Percentiles rank a stretch among this genome's conserved stretches.
These are phyloP conservation scores for Hortiboletus campestris DNA, from an alignment of 768 basidiomycete genomes.

Conservation along the genomic window DNA sequence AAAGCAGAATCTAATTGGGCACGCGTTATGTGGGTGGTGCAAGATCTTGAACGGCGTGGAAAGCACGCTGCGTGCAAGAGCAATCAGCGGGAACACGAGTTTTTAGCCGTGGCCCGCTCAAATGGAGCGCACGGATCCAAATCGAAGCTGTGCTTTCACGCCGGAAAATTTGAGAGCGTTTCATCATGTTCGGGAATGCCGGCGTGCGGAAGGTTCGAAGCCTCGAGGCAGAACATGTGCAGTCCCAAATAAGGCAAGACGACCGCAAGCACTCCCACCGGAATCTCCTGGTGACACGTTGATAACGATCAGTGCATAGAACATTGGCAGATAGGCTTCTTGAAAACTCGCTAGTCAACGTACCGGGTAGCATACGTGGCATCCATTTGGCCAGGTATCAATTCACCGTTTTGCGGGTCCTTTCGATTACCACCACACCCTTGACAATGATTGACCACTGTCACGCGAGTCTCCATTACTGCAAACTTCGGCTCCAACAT, in stretches of 20 bases:
- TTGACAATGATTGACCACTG: background rate
- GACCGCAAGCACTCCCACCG: background rate
- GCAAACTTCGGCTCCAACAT: slow-evolving; percentile 20
- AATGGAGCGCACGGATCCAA: slow-evolving; percentile 20
- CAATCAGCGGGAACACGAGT: slow-evolving; percentile 28
- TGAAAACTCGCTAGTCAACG: background rate
- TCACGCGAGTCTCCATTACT: slow-evolving; percentile 38
- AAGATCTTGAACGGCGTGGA: slow-evolving; percentile 29
- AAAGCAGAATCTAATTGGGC: slow-evolving; percentile 21
- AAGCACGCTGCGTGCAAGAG: slow-evolving; percentile 22
- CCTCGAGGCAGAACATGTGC: slow-evolving; percentile 28
- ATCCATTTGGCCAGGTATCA: too few species aligned
- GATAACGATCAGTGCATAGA: too few species aligned
- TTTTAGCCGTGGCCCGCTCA: slow-evolving; percentile 21
- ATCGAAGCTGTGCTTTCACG: slow-evolving; percentile 21
- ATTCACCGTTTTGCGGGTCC: too few species aligned
- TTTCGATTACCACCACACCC: too few species aligned
- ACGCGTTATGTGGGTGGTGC: slow-evolving; percentile 31
- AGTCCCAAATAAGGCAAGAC: slow-evolving; percentile 5
- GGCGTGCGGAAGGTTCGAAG: background rate
- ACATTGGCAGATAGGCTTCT: too few species aligned
- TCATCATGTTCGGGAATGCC: slow-evolving; percentile 12
- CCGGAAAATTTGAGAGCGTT: slow-evolving; percentile 15
- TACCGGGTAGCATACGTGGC: background rate
- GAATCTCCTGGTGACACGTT: background rate